These are phyloP conservation scores for Melanomma pulvis-pyrius DNA, from an alignment of 495 filamentous ascomycete species.

Conservation along the genomic window DNA sequence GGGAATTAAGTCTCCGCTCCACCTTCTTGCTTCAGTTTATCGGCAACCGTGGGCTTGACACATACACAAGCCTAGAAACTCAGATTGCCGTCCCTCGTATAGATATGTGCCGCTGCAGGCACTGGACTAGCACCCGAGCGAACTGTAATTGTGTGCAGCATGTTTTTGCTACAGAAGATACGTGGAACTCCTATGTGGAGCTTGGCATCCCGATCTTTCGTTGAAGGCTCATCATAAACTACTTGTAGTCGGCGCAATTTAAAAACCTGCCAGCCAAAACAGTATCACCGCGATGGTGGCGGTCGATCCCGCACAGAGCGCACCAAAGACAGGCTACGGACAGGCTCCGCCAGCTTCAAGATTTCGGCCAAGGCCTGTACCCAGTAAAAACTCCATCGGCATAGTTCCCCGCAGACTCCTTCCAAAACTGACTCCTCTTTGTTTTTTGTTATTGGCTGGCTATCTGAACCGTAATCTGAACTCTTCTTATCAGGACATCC, in stretches of 20 bases:
- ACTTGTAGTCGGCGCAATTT: not conserved
- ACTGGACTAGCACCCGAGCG: not conserved
- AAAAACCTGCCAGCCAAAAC: not conserved
- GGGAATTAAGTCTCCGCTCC: not conserved
- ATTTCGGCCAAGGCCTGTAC: not conserved
- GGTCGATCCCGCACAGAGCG: not conserved
- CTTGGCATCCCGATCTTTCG: not conserved
- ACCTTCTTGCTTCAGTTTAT: not conserved
- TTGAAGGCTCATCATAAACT: not conserved
- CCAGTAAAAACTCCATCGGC: not conserved
- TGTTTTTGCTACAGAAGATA: not conserved
- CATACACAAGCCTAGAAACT: not conserved
- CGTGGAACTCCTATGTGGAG: not conserved
- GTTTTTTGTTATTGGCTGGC: not conserved
- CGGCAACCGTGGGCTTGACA: not conserved
- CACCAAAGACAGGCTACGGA: not conserved
- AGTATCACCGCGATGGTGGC: not conserved
- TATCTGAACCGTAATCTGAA: not conserved
- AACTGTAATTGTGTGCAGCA: not conserved
- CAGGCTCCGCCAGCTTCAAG: not conserved
- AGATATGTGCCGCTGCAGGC: not conserved
- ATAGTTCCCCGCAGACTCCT: not conserved
- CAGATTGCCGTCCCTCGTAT: not conserved
- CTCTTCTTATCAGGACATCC: not conserved
- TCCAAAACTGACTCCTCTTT: not conserved